Base-by-base conservation (phyloP, 2,329 filamentous ascomycete species). In the Zymoseptoria pseudotritici region DNA sequence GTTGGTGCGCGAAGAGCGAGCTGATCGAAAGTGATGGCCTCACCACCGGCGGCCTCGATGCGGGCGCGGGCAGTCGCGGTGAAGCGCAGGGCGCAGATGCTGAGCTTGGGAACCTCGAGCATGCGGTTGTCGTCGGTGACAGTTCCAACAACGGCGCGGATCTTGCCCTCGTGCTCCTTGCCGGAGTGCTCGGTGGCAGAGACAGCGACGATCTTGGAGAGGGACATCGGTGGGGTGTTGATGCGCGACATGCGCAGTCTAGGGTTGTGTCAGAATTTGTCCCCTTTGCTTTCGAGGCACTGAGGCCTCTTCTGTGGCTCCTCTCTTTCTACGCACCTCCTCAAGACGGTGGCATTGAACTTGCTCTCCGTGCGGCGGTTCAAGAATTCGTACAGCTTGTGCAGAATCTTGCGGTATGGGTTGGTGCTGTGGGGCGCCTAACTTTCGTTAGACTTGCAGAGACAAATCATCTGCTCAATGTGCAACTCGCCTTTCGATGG, bases 331-430 rank as follows among this genome's bases (percentile, higher is more conserved):
- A 65, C 65, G 56, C 59, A 66, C 65, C 65, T 66, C 65, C 93
- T 91, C 74, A 99, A 90, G 76, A 99, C 86, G 74, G 94, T 90
- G 85, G 96, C 95, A 89, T 99, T 99, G 90, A 99, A 99, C 82
- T 85, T 86, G 69, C 91, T 86, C 79, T 97, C 94, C 77, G 94
- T 99, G 77, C 94, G 92, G 82, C 71, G 71, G 67, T 68, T 61
- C 59, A 73, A 67, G 68, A 74, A 73, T 52, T 54, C 65, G 65
- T 69, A 72, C 65, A 68, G 57, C 64, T 69, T 68, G 66, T 67
- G 92, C 78, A 97, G 84, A 61, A 67, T 61, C 57, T 65, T 64
- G 59, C 56, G 69, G 68, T 74, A 74, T 54, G 71, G 71, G 69
- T 75, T 74, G 61, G 73, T 71, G 67, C 70, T 96, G 89, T 97